Conservation (phyloP, 2,329 filamentous ascomycete genomes). For the Arthroderma uncinatum region DNA sequence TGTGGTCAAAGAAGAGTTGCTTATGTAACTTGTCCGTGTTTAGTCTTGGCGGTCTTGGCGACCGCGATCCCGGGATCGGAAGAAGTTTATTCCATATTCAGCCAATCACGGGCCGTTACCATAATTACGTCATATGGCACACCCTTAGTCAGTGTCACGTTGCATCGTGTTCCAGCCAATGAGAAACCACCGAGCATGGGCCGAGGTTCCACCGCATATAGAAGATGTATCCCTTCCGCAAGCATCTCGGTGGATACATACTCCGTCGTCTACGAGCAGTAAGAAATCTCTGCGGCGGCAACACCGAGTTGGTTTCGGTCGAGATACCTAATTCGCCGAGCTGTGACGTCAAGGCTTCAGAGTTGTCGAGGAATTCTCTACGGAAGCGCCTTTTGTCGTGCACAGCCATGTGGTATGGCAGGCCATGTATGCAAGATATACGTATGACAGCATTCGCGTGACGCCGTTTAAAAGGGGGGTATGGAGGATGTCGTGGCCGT, state of each 20-base stretch:
- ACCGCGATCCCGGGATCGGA: not conserved
- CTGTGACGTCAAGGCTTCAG: not conserved
- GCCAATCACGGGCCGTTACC: not conserved
- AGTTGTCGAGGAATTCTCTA: not conserved
- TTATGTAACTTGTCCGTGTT: not conserved
- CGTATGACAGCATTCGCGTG: not conserved
- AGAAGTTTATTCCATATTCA: not conserved
- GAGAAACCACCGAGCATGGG: not conserved
- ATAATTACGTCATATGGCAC: not conserved
- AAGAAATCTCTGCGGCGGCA: slow-evolving; percentile 1
- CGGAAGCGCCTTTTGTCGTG: not conserved
- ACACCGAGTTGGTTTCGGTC: not conserved
- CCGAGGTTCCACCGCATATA: slow-evolving; percentile 2
- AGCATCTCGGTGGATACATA: not conserved
- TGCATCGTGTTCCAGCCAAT: not conserved
- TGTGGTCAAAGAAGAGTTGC: not conserved
- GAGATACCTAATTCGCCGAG: not conserved
- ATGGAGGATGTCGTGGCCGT: not conserved
- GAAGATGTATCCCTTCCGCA: not conserved
- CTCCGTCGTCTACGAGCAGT: too few species aligned
- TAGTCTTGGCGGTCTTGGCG: not conserved
- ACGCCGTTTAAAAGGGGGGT: not conserved
- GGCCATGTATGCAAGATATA: not conserved
- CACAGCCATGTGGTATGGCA: not conserved
- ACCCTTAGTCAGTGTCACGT: not conserved